Evolutionary conservation across 1,284 basidiomycete species (phyloP).

Genomic region (Sanghuangporus weigelae): DNA sequence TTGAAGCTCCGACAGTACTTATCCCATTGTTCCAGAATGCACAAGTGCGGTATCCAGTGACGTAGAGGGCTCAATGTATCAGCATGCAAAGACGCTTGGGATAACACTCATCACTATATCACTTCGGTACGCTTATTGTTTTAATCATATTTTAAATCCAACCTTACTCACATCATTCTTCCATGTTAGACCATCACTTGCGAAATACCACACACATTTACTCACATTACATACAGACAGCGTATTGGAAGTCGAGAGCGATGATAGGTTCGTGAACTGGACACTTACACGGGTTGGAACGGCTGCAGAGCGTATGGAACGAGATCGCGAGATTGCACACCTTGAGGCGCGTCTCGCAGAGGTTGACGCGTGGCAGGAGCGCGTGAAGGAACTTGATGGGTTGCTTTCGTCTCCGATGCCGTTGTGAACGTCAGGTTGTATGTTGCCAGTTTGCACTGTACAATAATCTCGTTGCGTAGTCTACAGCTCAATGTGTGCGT

Average conservation of each 20-base stretch:
- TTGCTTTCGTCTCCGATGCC: constrained; percentile 31
- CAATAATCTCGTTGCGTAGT: too few relatives aligned
- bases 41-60: constrained; percentile 96
- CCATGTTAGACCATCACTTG: constrained; percentile 58
- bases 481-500: too few relatives aligned
- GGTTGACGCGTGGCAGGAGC: constrained; percentile 60
- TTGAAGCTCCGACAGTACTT: background rate
- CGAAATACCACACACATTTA: constrained; percentile 80
- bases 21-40: constrained; percentile 56
- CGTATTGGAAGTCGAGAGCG: constrained; percentile 26
- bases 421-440: background rate
- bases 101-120: constrained; percentile 95
- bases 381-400: constrained; percentile 52
- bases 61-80: constrained; percentile 95
- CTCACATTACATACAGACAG: constrained; percentile 49
- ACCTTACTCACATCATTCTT: background rate
- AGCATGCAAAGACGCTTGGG: constrained; percentile 86
- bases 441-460: too few relatives aligned
- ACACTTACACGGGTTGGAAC: constrained; percentile 67
- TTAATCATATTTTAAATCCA: background rate
- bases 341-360: constrained; percentile 65
- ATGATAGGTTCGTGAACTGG: constrained; percentile 64
- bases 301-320: constrained; percentile 65
- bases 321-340: constrained; percentile 63
- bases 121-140: constrained; percentile 44